Evolutionary conservation across 2,329 filamentous ascomycete species (phyloP).

Genomic region (Erysiphe pulchra): DNA sequence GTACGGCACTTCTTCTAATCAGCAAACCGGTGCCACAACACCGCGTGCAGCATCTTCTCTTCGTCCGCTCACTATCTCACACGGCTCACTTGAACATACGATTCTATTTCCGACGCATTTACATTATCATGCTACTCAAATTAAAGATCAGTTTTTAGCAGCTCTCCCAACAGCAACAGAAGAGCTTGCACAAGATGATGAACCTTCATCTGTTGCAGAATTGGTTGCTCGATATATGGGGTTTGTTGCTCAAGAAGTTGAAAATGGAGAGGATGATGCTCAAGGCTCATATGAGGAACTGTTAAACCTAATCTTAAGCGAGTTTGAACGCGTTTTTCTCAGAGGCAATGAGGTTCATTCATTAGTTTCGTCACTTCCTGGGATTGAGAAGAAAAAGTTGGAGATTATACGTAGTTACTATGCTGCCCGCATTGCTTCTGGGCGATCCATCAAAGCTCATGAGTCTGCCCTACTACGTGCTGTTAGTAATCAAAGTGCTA

Average conservation of each 20-base stretch:
- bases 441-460: slow-evolving; percentile 70
- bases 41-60: slow-evolving; percentile 83
- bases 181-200: slow-evolving; percentile 91
- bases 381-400: slow-evolving; percentile 81
- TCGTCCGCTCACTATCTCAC: slow-evolving; percentile 68
- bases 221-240: slow-evolving; percentile 84
- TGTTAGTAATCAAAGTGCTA: slow-evolving; percentile 57
- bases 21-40: slow-evolving; percentile 90
- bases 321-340: slow-evolving; percentile 90
- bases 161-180: slow-evolving; percentile 80
- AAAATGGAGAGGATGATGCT: slow-evolving; percentile 72
- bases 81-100: slow-evolving; percentile 88
- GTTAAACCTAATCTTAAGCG: slow-evolving; percentile 72
- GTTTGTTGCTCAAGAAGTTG: slow-evolving; percentile 67
- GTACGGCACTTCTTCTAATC: slow-evolving; percentile 64
- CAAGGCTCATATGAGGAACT: slow-evolving; percentile 82
- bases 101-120: slow-evolving; percentile 87
- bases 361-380: slow-evolving; percentile 58
- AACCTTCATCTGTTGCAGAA: slow-evolving; percentile 88
- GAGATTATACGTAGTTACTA: slow-evolving; percentile 82
- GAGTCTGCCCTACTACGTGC: slow-evolving; percentile 83
- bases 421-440: slow-evolving; percentile 57
- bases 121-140: slow-evolving; percentile 85
- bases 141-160: slow-evolving; percentile 72
- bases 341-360: slow-evolving; percentile 92